Evolutionary conservation across 192 early-diverging fungal species (phyloP), one percentile per base, ranked within the genome.

Genomic region (Glomus cerebriforme): DNA sequence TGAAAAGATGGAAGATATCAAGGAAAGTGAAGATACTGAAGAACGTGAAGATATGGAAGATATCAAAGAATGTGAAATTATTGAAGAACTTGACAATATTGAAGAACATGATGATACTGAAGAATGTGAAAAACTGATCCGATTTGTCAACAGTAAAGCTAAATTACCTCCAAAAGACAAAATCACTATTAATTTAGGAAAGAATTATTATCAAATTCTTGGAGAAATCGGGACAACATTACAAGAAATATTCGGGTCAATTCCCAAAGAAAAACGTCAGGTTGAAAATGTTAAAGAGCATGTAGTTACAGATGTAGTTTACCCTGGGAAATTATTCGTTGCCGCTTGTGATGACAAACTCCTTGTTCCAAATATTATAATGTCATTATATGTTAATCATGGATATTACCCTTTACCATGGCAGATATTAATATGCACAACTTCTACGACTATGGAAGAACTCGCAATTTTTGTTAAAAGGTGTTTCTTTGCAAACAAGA

Each of bases 401-500:
- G 45, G 26, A 58, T 31, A 7, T n/a, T 59, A 76, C 10, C 79
- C 79, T 13, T 47, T 77, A 69, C 64, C 79, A n/a, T 80, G 73
- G 79, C 35, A 80, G 22, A 35, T 76, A 26, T 47, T 80, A 34
- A 74, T 80, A 65, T 80, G 79, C 37, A 47, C 22, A 19, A 7
- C 64, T 27, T 60, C 73, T n/a, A 80, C 79, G 6, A 80, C 79
- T 24, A 62, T 31, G 15, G 79, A 80, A 49, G 79, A 80, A 60
- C 64, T 80, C 7, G 47, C 49, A n/a, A 24, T 75, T 19, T 75
- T 80, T 2, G 32, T 64, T 32, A 80, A 75, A 58, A 54, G 79
- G 10, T 80, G 79, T 68, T 80, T 80, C 47, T 80, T 77, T 64
- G 75, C 75, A n/a, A 1, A 29, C 19, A 66, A 24, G 4, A 77